These are phyloP conservation scores for Yamadazyma olivae DNA, from an alignment of 805 yeast genomes.

Conservation along the genomic window DNA sequence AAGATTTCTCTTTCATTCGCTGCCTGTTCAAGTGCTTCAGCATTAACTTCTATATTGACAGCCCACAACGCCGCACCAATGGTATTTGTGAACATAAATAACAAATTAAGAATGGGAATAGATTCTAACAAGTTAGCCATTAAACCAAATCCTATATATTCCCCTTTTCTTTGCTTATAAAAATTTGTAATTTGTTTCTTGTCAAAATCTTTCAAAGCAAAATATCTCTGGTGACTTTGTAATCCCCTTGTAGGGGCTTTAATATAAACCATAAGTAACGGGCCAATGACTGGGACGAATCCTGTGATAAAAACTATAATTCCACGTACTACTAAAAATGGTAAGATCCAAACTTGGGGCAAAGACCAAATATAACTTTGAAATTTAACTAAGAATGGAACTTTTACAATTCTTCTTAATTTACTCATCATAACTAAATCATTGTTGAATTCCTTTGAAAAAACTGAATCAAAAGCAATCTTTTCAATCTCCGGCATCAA, in stretches of 20 bases:
- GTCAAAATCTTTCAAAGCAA: conserved; percentile 50
- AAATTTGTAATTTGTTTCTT: conserved; percentile 36
- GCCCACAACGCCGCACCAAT: conserved; percentile 70
- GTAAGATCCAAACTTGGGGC: conserved; percentile 38
- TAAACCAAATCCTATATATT: conserved; percentile 52
- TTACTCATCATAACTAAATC: conserved; percentile 42
- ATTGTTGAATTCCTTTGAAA: conserved; percentile 44
- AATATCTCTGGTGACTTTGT: conserved; percentile 53
- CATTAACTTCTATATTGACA: conserved; percentile 24
- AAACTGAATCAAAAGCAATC: conserved; percentile 45
- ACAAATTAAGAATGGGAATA: conserved; percentile 50
- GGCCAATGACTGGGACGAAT: conserved; percentile 58
- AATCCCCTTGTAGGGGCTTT: conserved; percentile 56
- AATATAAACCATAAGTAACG: conserved; percentile 45
- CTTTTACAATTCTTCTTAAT: conserved; percentile 25
- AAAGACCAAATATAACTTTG: conserved; percentile 25
- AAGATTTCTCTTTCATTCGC: no score
- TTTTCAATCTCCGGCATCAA: conserved; percentile 49
- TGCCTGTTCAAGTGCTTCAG: neutral
- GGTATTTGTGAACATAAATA: conserved; percentile 56
- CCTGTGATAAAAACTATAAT: conserved; percentile 36
- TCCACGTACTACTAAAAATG: conserved; percentile 38
- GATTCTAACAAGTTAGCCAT: conserved; percentile 49
- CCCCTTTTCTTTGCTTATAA: conserved; percentile 35
- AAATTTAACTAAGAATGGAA: conserved; percentile 28